Evolutionary conservation across 257 asterid genomes (phyloP).

Genomic region (Nicotiana tomentosiformis): DNA sequence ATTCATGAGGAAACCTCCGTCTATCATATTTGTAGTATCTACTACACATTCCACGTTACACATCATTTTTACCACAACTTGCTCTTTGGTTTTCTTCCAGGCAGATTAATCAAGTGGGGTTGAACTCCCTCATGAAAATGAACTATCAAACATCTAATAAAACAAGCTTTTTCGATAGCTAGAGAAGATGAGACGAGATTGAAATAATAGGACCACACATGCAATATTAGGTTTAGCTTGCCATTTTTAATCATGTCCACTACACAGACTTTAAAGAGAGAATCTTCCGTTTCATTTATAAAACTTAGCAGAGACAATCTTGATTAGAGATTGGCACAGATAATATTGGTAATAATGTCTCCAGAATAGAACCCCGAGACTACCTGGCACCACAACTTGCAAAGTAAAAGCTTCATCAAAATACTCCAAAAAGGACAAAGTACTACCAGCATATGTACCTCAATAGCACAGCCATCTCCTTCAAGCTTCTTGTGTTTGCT

Average conservation of each 20-base stretch:
- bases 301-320: background rate
- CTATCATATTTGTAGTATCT: background rate
- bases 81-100: background rate
- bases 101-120: background rate
- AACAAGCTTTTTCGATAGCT: background rate
- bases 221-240: background rate
- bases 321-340: background rate
- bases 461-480: constrained; percentile 86
- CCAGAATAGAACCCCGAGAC: background rate
- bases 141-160: background rate
- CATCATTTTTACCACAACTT: constrained; percentile 1
- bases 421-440: background rate
- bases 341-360: constrained; percentile 3
- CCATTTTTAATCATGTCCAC: background rate
- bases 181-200: background rate
- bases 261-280: background rate
- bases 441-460: constrained; percentile 33
- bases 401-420: background rate
- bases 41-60: background rate
- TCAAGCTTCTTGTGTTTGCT: constrained; percentile 93
- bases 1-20: background rate
- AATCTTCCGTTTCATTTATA: background rate
- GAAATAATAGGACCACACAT: background rate
- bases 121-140: background rate
- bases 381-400: background rate